Evolutionary conservation across 1,284 basidiomycete genomes (phyloP), one percentile per base, ranked within the genome.

Genomic region (Pseudozyma sp.): DNA sequence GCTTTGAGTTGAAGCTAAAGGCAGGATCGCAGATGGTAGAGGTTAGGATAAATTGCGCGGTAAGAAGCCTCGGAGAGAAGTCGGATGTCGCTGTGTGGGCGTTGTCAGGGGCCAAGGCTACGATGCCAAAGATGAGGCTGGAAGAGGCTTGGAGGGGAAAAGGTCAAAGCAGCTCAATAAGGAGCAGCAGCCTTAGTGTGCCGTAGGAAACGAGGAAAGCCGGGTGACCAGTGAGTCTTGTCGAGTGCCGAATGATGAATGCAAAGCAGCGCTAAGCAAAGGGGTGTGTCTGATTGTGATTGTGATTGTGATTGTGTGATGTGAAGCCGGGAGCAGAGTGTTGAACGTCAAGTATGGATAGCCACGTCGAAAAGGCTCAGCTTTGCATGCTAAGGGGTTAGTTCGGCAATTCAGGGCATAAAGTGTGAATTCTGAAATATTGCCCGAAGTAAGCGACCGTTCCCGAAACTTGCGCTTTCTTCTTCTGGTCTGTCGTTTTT

Each of bases 401-500:
- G 36, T 36, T 57, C 65, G 64, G 64, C 48, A 60, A 67, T 43
- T 53, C 44, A 43, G 35, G 58, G 64, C 58, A 10, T 34, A 25
- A 45, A 18, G n/a, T 50, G 42, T n/a, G 25, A 18, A 13, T 43
- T 21, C 9, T 34, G n/a, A 43, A 31, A 35, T 42, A 36, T 18
- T 56, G 14, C 19, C 64, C 64, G 64, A 67, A 67, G 50, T 57
- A 61, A 57, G 59, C 65, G 59, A 59, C 50, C 61, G 59, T 68
- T 68, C 53, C 65, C 65, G 59, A 66, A 48, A 31, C 52, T 25
- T 47, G 25, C 25, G 25, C 25, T 31, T 31, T 31, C 25, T 47
- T 25, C 18, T 25, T 21, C n/a, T n/a, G n/a, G 18, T 18, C 25
- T 31, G 25, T 31, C 25, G 25, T 6, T 31, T 6, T 31, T 6